Evolutionary conservation across 2,329 filamentous ascomycete genomes (phyloP), one percentile per base, ranked within the genome.

Genomic region (Ophiocordyceps camponoti-saundersi): DNA sequence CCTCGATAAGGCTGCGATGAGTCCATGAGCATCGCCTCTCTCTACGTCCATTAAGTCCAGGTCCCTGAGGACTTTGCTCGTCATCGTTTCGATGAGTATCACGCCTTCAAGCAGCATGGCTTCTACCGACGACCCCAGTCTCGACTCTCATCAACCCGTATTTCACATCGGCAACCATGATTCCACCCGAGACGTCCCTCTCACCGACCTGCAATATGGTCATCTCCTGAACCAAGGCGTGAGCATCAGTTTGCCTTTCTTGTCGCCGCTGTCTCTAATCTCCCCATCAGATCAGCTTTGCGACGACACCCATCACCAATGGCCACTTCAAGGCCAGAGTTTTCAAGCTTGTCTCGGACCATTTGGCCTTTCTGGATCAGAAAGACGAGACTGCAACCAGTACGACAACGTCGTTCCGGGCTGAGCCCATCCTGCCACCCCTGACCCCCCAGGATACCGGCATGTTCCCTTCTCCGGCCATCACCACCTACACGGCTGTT

Each of bases 391-490:
- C 56, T 8, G 55, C 57, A 8, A 67, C 58, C 39, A 70, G 65
- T 51, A 65, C 58, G 23, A 55, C 61, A 11, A 72, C 69, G 36
- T 68, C 64, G 39, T 68, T 66, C 22, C 65, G 70, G 46, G 70
- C 72, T 42, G 72, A 72, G 51, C 79, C 75, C 16, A 75, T 77
- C 45, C 69, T 79, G 29, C 73, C 73, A 12, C 80, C 88, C 41
- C 67, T 98, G 52, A 85, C 81, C 1, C 82, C 87, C 12, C 75
- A 84, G 50, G 89, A 95, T 59, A 89, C 87, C 0, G 77, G 74
- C 20, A 67, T 92, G 47, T 78, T 78, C 44, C 85, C 85, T 6
- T 75, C 74, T 48, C 72, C 77, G 15, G 73, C 74, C 51, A 77
- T 88, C 50, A 79, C 79, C 52, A 84, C 88, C 46, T 70, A 92